phyloP scores from a whole-genome alignment of 108 stramenopile species.

The Pseudonitzschia pungens region DNA sequence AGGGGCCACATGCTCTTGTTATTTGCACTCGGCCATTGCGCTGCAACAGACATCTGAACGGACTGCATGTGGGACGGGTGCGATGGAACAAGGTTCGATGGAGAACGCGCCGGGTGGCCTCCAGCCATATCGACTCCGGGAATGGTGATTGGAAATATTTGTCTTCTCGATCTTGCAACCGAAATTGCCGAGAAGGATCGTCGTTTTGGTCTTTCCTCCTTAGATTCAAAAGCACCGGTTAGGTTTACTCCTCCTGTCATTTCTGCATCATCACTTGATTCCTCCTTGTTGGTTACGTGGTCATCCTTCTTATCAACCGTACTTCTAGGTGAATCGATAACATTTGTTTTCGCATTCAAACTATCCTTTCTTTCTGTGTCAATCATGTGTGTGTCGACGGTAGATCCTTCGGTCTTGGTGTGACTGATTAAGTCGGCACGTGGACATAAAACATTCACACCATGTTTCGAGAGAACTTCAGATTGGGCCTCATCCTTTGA shows the following conservation, averaged over 20 bases:
- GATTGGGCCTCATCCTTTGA: not conserved
- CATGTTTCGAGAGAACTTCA: not conserved
- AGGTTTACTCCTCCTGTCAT: not conserved
- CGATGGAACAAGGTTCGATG: slow-evolving; percentile 47
- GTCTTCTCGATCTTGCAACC: slow-evolving; percentile 34
- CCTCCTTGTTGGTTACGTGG: not conserved
- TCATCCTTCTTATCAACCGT: slow-evolving; percentile 14
- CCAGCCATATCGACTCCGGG: slow-evolving; percentile 42
- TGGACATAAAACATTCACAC: not conserved
- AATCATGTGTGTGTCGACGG: not conserved
- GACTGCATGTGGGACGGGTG: slow-evolving; percentile 77
- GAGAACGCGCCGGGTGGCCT: slow-evolving; percentile 26
- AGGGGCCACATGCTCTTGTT: slow-evolving; percentile 83
- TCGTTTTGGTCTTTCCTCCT: slow-evolving; percentile 5
- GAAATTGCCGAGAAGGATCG: slow-evolving; percentile 28
- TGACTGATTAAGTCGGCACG: not conserved
- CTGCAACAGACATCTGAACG: slow-evolving; percentile 56
- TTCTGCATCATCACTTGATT: slow-evolving; percentile 5
- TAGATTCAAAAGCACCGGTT: slow-evolving; percentile 11
- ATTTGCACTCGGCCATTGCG: slow-evolving; percentile 43
- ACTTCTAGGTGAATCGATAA: not conserved
- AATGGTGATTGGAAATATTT: slow-evolving; percentile 45
- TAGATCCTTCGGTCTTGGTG: not conserved
- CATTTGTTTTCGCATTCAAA: not conserved
- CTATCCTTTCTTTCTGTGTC: not conserved